Evolutionary conservation across 2,329 filamentous ascomycete species (phyloP), one percentile per base, ranked within the genome.

Genomic region (Colletotrichum liaoningense): DNA sequence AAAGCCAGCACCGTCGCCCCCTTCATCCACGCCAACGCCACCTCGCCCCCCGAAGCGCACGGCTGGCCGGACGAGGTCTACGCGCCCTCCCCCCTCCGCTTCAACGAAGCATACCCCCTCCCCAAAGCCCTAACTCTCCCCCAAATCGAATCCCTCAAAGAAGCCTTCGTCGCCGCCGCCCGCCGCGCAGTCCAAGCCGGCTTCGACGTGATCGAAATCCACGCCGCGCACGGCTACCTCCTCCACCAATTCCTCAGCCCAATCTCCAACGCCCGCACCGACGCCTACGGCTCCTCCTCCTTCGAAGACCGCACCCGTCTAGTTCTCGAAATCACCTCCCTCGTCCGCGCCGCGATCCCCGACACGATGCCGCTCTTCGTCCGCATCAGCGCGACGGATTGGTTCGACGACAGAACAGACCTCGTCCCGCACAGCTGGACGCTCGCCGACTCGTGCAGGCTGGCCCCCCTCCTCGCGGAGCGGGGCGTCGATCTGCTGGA

Each of bases 151-250:
- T 81, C 87, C 7, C 83, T 94, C 68, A 93, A 94, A 80, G 80
- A 80, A 7, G 89, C 88, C 2, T 95, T 89, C 81, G 88, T 85
- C 1, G 86, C 85, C 0, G 87, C 87, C 0, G 86, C 87, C 0
- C 84, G 85, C 74, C 84, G 91, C 11, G 88, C 93, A 1, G 79
- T 95, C 0, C 83, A 87, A 63, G 91, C 90, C 0, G 94, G 94
- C 0, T 90, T 93, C 75, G 92, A 93, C 77, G 89, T 90, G 4
- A 86, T 94, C 19, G 92, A 92, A 81, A 90, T 97, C 63, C 94
- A 97, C 83, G 89, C 88, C 76, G 94, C 94, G 0, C 94, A 97
- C 78, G 94, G 94, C 1, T 97, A 95, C 79, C 87, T 97, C 0
- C 83, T 96, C 0, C 90, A 92, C 77, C 83, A 85, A 2, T 97